These are phyloP conservation scores for Quercus bicolor DNA, from an alignment of 306 rosid species.

Conservation along the genomic window DNA sequence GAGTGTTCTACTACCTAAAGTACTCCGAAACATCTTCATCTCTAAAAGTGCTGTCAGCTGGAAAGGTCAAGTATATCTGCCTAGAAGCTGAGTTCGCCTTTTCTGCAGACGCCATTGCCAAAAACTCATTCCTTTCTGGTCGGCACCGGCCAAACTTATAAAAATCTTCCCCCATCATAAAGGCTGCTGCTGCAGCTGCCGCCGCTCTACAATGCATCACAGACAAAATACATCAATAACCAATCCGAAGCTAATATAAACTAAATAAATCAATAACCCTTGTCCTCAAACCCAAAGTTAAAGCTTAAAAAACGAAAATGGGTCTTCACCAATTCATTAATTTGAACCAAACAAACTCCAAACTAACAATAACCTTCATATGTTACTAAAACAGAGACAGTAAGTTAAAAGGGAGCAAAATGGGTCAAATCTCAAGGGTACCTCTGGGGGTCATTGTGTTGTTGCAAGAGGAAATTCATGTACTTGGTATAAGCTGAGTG, in stretches of 20 bases:
- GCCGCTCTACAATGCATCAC: slow-evolving; percentile 50
- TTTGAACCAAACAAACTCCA: neutral
- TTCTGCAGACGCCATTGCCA: slow-evolving; percentile 55
- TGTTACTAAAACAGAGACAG: neutral
- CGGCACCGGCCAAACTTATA: slow-evolving; percentile 57
- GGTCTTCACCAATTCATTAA: neutral
- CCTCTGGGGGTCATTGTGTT: slow-evolving; percentile 69
- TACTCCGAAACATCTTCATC: slow-evolving; percentile 97
- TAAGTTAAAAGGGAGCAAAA: neutral
- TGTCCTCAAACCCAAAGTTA: neutral
- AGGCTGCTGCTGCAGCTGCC: slow-evolving; percentile 45
- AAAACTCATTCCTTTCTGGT: slow-evolving; percentile 75
- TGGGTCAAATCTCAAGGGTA: slow-evolving; percentile 8
- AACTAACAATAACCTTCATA: neutral
- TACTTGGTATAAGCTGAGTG: slow-evolving; percentile 56
- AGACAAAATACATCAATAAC: slow-evolving; percentile 6
- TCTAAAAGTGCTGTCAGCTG: slow-evolving; percentile 94
- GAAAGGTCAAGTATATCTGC: slow-evolving; percentile 92
- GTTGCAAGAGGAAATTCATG: slow-evolving; percentile 67
- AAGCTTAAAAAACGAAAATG: neutral
- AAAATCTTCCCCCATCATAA: slow-evolving; percentile 78
- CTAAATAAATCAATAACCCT: neutral
- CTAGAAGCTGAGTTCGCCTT: slow-evolving; percentile 81
- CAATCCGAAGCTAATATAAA: neutral
- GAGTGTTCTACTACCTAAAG: slow-evolving; percentile 57